Percentiles rank a stretch among this genome's conserved stretches.
Conservation (phyloP, 148 eudicot species). For the Suaeda aralocaspica region DNA sequence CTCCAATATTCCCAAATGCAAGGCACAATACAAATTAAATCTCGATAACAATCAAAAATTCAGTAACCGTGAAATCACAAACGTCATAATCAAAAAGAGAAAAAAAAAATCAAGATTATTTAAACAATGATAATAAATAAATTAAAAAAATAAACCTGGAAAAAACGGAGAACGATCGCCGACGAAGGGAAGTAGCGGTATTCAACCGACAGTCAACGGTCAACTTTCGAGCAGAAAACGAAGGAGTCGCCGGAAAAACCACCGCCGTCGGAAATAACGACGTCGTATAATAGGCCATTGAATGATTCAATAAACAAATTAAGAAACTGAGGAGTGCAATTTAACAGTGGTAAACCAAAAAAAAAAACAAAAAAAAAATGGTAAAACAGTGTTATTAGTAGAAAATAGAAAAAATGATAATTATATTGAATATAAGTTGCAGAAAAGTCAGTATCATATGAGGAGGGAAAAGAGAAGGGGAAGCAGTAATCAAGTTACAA, state of each 20-base stretch:
- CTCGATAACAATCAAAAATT: not conserved
- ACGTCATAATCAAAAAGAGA: not conserved
- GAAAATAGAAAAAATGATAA: too few species aligned
- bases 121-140: too few species aligned
- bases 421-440: too few species aligned
- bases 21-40: not conserved
- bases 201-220: not conserved
- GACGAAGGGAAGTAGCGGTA: not conserved
- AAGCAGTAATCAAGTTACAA: too few species aligned
- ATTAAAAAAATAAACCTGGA: not conserved
- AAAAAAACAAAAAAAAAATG: too few species aligned
- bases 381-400: too few species aligned
- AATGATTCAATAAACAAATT: not conserved
- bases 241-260: not conserved
- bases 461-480: too few species aligned
- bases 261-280: not conserved
- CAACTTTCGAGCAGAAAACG: not conserved
- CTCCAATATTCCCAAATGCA: too few species aligned
- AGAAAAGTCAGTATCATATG: too few species aligned
- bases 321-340: not conserved
- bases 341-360: too few species aligned
- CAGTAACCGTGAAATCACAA: not conserved
- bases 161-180: not conserved
- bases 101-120: not conserved
- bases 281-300: constrained; percentile 4